Evolutionary conservation across 768 basidiomycete species (phyloP).

Genomic region (Leccinum pellstonianum): DNA sequence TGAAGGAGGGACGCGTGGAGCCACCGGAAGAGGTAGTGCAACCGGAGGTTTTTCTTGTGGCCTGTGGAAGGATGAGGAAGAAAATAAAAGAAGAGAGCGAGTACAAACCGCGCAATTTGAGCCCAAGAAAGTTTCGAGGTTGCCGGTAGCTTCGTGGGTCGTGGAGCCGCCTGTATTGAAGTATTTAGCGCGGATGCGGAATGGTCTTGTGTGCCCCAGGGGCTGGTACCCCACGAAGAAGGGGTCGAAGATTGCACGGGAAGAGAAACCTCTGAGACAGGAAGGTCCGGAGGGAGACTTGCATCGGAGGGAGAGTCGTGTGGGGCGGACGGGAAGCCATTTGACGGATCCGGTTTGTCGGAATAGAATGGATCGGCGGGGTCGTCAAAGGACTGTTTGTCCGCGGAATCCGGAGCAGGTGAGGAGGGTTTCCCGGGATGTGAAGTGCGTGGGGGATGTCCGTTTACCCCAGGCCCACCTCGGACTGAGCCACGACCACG

Average conservation of each 20-base stretch:
- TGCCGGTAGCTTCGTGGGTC: conserved; percentile 57
- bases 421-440: conserved; percentile 29
- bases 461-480: conserved; percentile 34
- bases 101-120: conserved; percentile 62
- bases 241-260: conserved; percentile 28
- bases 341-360: conserved; percentile 18
- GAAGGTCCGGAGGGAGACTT: conserved; percentile 14
- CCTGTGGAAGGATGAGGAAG: conserved; percentile 34
- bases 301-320: conserved; percentile 20
- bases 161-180: conserved; percentile 18
- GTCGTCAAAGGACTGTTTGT: conserved; percentile 25
- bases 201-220: conserved; percentile 37
- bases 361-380: conserved; percentile 9
- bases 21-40: conserved; percentile 35
- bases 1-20: conserved; percentile 18
- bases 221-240: conserved; percentile 35
- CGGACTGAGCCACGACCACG: conserved; percentile 43
- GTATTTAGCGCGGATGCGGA: conserved; percentile 26
- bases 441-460: conserved; percentile 29
- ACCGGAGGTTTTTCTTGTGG: conserved; percentile 64
- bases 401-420: conserved; percentile 36
- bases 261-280: conserved; percentile 10
- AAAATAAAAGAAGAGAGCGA: not conserved
- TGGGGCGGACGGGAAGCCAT: conserved; percentile 9
- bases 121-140: conserved; percentile 85